Base-by-base conservation (phyloP, 108 stramenopile species). In the Fragilaria crotonensis region DNA sequence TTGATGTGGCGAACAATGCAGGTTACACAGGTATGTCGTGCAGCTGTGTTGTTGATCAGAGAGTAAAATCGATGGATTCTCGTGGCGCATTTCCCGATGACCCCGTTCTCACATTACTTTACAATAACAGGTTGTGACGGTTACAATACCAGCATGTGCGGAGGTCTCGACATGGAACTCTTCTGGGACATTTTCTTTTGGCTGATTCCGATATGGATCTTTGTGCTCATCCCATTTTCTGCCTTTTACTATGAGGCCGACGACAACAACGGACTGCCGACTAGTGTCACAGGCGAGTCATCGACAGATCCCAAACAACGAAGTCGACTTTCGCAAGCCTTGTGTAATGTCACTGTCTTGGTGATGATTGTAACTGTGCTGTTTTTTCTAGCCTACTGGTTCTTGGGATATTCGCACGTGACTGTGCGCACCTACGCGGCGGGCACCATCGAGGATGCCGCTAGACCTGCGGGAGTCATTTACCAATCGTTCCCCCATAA, bases 211-310 rank as follows among this genome's bases (percentile, higher is more conserved):
- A 62, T 72, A 26, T 86, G 83, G 71, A 73, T 84, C 5, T 79
- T 97, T 29, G 25, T 94, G 23, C 65, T 97, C 36, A 84, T 99
- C 46, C 97, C 98, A 0, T 95, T 90, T 59, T 71, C 89, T 7
- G 89, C 93, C 23, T 99, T 99, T 71, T 97, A 78, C 67, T 99
- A 99, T 66, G 98, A 98, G 63, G 89, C 90, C 20, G 90, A 94
- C 51, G 93, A 93, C 67, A 90, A 86, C 0, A 87, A n/a, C n/a
- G n/a, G n/a, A n/a, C n/a, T n/a, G n/a, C n/a, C n/a, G n/a, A n/a
- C n/a, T n/a, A n/a, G n/a, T n/a, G n/a, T n/a, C n/a, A n/a, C n/a
- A n/a, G n/a, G n/a, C n/a, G n/a, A n/a, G n/a, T n/a, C n/a, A n/a
- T n/a, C n/a, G n/a, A n/a, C n/a, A n/a, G n/a, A n/a, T n/a, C n/a